Evolutionary conservation across 202 grass and related monocot genomes (phyloP), one percentile per base, ranked within the genome.

Genomic region (Musa balbisiana): DNA sequence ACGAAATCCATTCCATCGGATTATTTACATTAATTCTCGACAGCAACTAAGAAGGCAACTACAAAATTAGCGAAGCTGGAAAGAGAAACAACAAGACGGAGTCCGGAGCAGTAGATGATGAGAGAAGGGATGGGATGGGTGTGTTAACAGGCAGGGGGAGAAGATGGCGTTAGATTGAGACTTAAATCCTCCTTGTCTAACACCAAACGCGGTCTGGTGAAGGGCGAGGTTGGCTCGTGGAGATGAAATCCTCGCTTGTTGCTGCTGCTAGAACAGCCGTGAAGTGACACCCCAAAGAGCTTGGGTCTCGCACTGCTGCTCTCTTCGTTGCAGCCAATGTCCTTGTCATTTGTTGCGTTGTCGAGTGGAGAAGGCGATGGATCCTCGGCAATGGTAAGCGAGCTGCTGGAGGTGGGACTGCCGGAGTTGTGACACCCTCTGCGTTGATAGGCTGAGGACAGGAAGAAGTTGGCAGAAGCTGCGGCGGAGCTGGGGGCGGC

Each of bases 371-470:
- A 51, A 2, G 53, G 22, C 6, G 86, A 76, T 12, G 84, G 75
- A 52, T 92, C 88, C 5, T 92, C 96, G 4, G 80, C 92, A 71
- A 99, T 99, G 78, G 96, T 99, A n/a, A 99, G 87, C 1, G 96
- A 99, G 79, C 96, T 99, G 77, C 96, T 99, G 4, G 96, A 99
- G 8, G 96, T 99, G 2, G 96, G 94, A 83, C 96, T 99, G 29
- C 89, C 91, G 72, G 82, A 76, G 81, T 86, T 87, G 26, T 33
- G 68, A 26, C 16, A 53, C 69, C n/a, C 63, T 20, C 1, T 62
- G 53, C 0, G 62, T 27, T 22, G 85, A 78, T 68, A 93, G 53
- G 75, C 78, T 79, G 62, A 83, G 78, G 74, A 83, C 78, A 89
- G 85, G 55, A 94, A 67, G 74, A 95, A 86, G 5, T 81, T 77